A percentile compares a stretch with the other conserved stretches of the same genome.
These are phyloP conservation scores for Dispira simplex DNA, from an alignment of 192 early-diverging fungal genomes.

Conservation along the genomic window DNA sequence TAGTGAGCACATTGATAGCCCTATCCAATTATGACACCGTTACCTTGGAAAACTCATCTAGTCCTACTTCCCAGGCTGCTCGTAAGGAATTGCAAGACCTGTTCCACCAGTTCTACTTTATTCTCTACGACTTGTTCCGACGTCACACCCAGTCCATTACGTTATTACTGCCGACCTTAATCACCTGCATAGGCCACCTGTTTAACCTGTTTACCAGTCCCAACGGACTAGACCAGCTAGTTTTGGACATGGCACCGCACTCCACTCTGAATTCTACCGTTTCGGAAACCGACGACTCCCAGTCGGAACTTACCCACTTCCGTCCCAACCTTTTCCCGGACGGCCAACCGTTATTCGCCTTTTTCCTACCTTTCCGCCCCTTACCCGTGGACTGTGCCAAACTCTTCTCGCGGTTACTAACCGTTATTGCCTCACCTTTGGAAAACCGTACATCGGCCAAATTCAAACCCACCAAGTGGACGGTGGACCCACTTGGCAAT, in stretches of 20 bases:
- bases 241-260: not conserved
- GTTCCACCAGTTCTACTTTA: not conserved
- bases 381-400: not conserved
- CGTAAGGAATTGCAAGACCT: not conserved
- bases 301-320: not conserved
- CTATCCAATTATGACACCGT: too few species aligned
- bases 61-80: too few species aligned
- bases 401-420: not conserved
- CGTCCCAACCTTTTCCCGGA: not conserved
- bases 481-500: not conserved
- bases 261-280: not conserved
- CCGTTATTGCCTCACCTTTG: too few species aligned
- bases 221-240: not conserved
- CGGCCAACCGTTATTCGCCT: not conserved
- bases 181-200: not conserved
- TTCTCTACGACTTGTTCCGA: slow-evolving; percentile 1
- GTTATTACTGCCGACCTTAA: not conserved
- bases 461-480: not conserved
- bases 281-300: not conserved
- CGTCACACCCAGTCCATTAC: not conserved
- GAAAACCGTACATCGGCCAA: too few species aligned
- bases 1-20: too few species aligned
- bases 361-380: not conserved
- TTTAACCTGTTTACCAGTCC: not conserved
- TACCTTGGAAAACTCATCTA: too few species aligned